These are phyloP conservation scores for Schizochytrium sp. DNA, from an alignment of 108 stramenopile species.

Conservation along the genomic window DNA sequence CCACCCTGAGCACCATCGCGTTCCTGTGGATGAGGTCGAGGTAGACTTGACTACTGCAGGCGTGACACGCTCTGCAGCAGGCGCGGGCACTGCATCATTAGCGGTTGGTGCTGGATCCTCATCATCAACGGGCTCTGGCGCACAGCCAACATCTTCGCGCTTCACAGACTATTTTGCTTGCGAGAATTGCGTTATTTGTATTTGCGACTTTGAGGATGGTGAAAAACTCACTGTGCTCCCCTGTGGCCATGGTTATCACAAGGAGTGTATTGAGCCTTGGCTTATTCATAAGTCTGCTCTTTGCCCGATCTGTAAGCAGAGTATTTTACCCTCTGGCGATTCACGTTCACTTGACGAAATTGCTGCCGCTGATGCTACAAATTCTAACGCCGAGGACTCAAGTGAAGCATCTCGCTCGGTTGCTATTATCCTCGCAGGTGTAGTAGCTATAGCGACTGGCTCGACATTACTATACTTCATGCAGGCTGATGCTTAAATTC, in stretches of 20 bases:
- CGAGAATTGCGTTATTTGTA: conserved; percentile 60
- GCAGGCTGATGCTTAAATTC: not conserved
- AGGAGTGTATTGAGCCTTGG: conserved; percentile 62
- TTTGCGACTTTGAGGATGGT: conserved; percentile 63
- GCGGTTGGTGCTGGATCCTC: not conserved
- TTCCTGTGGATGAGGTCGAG: conserved; percentile 43
- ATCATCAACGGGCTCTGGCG: too few relatives aligned
- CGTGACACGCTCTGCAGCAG: not conserved
- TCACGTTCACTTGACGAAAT: conserved; percentile 52
- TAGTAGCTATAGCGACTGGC: conserved; percentile 29
- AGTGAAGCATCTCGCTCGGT: conserved; percentile 10
- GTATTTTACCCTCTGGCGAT: conserved; percentile 46
- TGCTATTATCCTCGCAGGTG: not conserved
- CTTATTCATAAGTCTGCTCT: conserved; percentile 46
- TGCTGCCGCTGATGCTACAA: not conserved
- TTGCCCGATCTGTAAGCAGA: conserved; percentile 63
- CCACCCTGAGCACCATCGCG: conserved; percentile 28
- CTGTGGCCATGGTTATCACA: conserved; percentile 62
- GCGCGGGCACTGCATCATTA: not conserved
- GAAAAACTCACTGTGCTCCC: conserved; percentile 47
- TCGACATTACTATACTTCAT: conserved; percentile 1
- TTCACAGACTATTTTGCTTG: conserved; percentile 53
- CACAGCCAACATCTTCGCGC: not conserved
- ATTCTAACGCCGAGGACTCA: not conserved
- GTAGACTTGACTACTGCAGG: not conserved